Conservation (phyloP, 306 rosid genomes). For the Fragaria ananassa region DNA sequence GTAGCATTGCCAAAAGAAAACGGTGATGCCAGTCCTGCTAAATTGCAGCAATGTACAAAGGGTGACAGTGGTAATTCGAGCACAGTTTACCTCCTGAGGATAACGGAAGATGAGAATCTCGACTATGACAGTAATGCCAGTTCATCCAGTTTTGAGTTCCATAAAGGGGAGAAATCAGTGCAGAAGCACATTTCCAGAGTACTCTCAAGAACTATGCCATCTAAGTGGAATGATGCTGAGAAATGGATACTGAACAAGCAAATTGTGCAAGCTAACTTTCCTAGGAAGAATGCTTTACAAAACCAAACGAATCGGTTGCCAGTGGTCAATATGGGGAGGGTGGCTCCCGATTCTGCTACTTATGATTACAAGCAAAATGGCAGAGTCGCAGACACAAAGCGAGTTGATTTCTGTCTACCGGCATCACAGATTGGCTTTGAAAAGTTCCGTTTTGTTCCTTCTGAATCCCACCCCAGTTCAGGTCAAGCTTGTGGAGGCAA, state of each 20-base stretch:
- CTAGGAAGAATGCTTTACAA: constrained; percentile 50
- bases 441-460: constrained; percentile 66
- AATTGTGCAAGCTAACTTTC: constrained; percentile 35
- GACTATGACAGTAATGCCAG: constrained; percentile 97
- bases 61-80: constrained; percentile 59
- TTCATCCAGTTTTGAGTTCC: constrained; percentile 97
- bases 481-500: constrained; percentile 47
- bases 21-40: constrained; percentile 29
- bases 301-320: constrained; percentile 58
- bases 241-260: constrained; percentile 91
- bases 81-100: constrained; percentile 54
- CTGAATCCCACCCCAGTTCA: constrained; percentile 35
- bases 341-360: constrained; percentile 67
- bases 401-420: constrained; percentile 72
- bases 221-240: constrained; percentile 96
- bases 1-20: constrained; percentile 40
- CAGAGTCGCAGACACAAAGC: constrained; percentile 57
- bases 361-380: constrained; percentile 49
- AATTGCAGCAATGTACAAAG: constrained; percentile 48
- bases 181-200: constrained; percentile 53
- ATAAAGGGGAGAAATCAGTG: constrained; percentile 70
- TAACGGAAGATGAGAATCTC: constrained; percentile 70
- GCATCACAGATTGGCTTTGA: constrained; percentile 53
- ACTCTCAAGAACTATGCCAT: constrained; percentile 70
- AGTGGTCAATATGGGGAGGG: constrained; percentile 53